Evolutionary conservation across 2,329 filamentous ascomycete species (phyloP).

Genomic region (Leptographium wingfieldii): DNA sequence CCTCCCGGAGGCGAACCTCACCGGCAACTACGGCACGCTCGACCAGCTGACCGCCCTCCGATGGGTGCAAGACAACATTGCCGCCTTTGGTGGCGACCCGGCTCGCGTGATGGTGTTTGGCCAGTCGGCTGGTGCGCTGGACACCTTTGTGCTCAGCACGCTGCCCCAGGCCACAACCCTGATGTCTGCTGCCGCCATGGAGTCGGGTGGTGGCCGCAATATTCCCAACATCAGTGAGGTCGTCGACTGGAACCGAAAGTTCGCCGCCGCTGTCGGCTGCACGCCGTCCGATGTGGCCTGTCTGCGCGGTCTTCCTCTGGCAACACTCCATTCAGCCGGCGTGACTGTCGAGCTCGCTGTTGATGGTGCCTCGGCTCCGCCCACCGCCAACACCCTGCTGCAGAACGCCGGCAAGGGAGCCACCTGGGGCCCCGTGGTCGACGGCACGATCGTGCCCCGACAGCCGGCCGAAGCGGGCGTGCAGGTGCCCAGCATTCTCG

Average conservation of each 20-base stretch:
- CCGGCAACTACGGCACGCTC: background rate
- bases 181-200: slow-evolving; percentile 14
- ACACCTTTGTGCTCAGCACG: slow-evolving; percentile 16
- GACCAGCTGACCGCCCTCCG: slow-evolving; percentile 3
- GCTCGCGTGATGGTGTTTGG: slow-evolving; percentile 5
- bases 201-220: slow-evolving; percentile 16
- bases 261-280: slow-evolving; percentile 15
- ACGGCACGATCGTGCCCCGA: slow-evolving; percentile 15
- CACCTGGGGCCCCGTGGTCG: slow-evolving; percentile 11
- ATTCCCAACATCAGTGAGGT: slow-evolving; percentile 7
- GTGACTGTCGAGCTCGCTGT: background rate
- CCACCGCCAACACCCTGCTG: background rate
- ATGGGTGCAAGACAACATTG: slow-evolving; percentile 6
- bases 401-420: background rate
- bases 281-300: slow-evolving; percentile 12
- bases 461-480: slow-evolving; percentile 11
- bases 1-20: background rate
- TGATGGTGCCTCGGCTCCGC: background rate
- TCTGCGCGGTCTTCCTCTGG: background rate
- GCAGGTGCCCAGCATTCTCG: slow-evolving; percentile 17
- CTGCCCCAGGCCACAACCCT: slow-evolving; percentile 15
- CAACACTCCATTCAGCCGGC: background rate
- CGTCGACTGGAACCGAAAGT: slow-evolving; percentile 5
- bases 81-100: slow-evolving; percentile 5
- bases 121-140: slow-evolving; percentile 16